Percentiles rank a stretch among this genome's conserved stretches.
These are phyloP conservation scores for Claviceps lovelessii DNA, from an alignment of 2,329 filamentous ascomycete genomes.

Conservation along the genomic window DNA sequence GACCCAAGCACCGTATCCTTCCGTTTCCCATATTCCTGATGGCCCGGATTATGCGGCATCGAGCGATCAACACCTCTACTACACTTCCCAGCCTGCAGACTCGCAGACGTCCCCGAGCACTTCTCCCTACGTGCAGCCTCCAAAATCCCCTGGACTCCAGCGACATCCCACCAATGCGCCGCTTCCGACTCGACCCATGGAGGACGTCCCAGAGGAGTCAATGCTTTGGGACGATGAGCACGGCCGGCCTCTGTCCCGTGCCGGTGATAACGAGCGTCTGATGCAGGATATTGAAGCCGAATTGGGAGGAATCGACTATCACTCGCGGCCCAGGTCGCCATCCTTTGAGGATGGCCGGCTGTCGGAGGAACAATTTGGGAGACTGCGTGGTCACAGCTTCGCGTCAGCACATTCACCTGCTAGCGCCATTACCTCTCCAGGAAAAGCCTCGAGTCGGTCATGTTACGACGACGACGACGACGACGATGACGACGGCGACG, in stretches of 20 bases:
- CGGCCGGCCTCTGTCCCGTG: constrained; percentile 14
- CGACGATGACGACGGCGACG: constrained; percentile 35
- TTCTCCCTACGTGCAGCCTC: constrained; percentile 28
- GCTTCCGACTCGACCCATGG: constrained; percentile 39
- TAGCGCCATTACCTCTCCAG: constrained; percentile 9
- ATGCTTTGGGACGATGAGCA: constrained; percentile 24
- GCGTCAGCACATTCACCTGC: constrained; percentile 28
- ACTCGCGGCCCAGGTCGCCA: constrained; percentile 23
- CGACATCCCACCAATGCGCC: constrained; percentile 47
- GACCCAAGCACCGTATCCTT: constrained; percentile 35
- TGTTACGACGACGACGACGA: constrained; percentile 28
- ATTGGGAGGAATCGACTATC: constrained; percentile 23
- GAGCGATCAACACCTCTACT: constrained; percentile 31
- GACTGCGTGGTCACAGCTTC: constrained; percentile 36
- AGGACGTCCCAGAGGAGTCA: constrained; percentile 28
- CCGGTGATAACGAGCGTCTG: constrained; percentile 26
- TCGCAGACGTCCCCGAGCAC: constrained; percentile 34
- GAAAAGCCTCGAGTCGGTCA: constrained; percentile 1
- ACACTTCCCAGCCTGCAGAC: constrained; percentile 31
- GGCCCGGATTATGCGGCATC: constrained; percentile 34
- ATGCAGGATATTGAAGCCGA: constrained; percentile 46
- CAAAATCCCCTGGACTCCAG: constrained; percentile 32
- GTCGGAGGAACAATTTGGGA: constrained; percentile 31
- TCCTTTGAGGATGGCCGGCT: constrained; percentile 30
- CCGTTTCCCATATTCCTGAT: constrained; percentile 37